Percentiles rank a stretch among this genome's conserved stretches.
These are phyloP conservation scores for Fagopyrum tataricum DNA, from an alignment of 148 eudicot species.

Conservation along the genomic window DNA sequence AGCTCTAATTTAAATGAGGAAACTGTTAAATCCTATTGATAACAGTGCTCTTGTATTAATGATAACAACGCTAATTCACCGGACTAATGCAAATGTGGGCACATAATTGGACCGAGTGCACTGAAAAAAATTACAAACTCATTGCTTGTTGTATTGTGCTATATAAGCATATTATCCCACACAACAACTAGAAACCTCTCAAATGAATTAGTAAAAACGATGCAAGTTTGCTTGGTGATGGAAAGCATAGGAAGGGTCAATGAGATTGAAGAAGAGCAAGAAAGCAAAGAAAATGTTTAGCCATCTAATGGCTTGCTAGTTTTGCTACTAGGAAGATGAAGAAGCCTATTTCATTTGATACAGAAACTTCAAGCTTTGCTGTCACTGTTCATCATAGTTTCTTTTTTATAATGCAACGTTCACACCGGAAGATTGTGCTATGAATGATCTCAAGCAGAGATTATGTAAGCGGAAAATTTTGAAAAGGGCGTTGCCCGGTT, in stretches of 20 bases:
- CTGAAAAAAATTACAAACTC: not conserved
- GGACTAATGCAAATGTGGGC: not conserved
- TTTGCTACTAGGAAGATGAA: no score
- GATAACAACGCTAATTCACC: not conserved
- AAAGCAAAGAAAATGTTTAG: not conserved
- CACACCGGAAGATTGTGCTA: no score
- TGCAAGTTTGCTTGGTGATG: not conserved
- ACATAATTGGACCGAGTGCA: not conserved
- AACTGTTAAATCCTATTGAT: not conserved
- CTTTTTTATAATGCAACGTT: no score
- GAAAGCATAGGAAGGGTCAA: not conserved
- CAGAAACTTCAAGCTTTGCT: no score
- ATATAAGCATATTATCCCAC: not conserved
- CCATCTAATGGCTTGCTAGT: no score
- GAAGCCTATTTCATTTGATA: no score
- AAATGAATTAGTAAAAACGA: not conserved
- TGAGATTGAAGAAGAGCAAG: not conserved
- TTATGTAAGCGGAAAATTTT: not conserved
- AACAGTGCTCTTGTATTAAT: not conserved
- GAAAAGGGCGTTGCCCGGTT: not conserved
- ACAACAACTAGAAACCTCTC: not conserved
- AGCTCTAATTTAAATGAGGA: not conserved
- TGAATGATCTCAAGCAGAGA: no score
- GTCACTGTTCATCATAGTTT: no score
- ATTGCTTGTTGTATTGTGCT: not conserved